Conservation (phyloP, 2,329 filamentous ascomycete species). For the Dothideomycetidae sp. region DNA sequence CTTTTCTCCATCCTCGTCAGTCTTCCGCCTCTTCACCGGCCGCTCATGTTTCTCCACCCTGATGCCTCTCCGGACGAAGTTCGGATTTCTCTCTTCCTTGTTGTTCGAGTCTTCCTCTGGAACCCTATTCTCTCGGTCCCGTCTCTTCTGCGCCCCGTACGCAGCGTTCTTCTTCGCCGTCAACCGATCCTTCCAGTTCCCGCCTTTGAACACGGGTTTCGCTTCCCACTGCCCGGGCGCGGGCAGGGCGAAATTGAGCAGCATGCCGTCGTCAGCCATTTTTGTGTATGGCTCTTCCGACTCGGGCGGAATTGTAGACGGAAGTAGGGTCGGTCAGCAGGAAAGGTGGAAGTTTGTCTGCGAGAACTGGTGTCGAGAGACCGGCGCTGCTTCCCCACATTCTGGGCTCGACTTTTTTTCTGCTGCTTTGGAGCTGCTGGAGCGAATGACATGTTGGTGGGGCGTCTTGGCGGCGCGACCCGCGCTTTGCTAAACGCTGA, state of each 20-base stretch:
- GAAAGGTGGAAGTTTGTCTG: no score
- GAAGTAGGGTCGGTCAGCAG: no score
- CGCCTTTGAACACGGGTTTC: constrained; percentile 61
- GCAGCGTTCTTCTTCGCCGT: constrained; percentile 58
- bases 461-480: neutral
- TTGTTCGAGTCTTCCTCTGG: neutral
- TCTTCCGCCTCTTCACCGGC: constrained; percentile 17
- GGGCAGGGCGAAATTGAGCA: constrained; percentile 73
- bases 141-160: constrained; percentile 33
- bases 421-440: neutral
- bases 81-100: neutral
- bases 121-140: constrained; percentile 1
- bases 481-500: no score
- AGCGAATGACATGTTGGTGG: neutral
- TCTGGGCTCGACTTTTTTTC: no score
- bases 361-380: no score
- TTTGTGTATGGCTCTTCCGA: no score
- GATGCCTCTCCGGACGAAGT: neutral
- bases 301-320: no score
- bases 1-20: neutral
- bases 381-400: neutral
- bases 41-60: constrained; percentile 2
- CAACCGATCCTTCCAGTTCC: constrained; percentile 81
- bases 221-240: constrained; percentile 49
- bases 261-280: constrained; percentile 95